phyloP scores from a whole-genome alignment of 1,139 yeast species.

The Saccharomycopsis phalli region DNA sequence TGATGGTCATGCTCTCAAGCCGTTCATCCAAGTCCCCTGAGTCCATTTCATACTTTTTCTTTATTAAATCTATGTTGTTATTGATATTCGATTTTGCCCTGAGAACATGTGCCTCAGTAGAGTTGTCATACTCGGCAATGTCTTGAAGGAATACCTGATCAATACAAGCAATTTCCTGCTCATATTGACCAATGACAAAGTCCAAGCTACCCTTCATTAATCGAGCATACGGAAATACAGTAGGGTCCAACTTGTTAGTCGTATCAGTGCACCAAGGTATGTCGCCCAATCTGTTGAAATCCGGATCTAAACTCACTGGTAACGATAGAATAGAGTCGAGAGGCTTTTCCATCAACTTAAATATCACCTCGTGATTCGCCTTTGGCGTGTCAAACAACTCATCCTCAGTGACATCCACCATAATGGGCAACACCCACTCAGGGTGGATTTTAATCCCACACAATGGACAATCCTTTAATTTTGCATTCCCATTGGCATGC shows the following conservation, averaged over 20 bases:
- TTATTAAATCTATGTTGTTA: conserved; percentile 30
- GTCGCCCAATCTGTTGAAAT: conserved; percentile 29
- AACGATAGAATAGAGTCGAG: conserved; percentile 51
- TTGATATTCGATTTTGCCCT: conserved; percentile 52
- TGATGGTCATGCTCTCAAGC: conserved; percentile 24
- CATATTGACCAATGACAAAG: conserved; percentile 45
- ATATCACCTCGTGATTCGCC: conserved; percentile 47
- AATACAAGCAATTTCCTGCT: conserved; percentile 46
- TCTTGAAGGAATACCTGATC: conserved; percentile 45
- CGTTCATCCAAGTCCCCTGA: not conserved
- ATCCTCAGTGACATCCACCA: conserved; percentile 41
- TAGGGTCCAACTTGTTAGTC: conserved; percentile 1
- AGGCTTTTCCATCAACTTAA: conserved; percentile 68
- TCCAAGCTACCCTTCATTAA: conserved; percentile 54
- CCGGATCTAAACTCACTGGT: conserved; percentile 39
- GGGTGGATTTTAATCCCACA: conserved; percentile 63
- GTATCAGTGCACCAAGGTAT: conserved; percentile 34
- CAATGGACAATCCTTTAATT: conserved; percentile 73
- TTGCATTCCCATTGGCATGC: conserved; percentile 27
- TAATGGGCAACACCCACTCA: conserved; percentile 59
- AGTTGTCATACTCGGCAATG: conserved; percentile 48
- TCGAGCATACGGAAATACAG: conserved; percentile 40
- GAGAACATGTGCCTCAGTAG: conserved; percentile 36
- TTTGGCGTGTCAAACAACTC: conserved; percentile 51
- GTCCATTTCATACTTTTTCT: conserved; percentile 8